These are phyloP conservation scores for Fusarium metavorans DNA, from an alignment of 2,329 filamentous ascomycete species.

Conservation along the genomic window DNA sequence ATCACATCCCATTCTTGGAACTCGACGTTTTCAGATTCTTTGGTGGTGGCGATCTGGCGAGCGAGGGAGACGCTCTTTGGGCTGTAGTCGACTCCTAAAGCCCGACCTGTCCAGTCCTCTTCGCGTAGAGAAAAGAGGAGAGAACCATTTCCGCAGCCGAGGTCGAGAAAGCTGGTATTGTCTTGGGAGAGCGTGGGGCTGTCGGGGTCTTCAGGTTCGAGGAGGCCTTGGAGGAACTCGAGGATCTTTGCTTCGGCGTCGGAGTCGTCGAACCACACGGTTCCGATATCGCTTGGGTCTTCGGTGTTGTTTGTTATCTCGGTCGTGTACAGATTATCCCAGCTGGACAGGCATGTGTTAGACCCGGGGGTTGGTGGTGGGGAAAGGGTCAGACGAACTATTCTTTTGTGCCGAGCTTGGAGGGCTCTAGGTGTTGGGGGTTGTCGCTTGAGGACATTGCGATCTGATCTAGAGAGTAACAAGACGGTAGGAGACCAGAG, in stretches of 20 bases:
- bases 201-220: conserved; percentile 42
- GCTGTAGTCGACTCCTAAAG: conserved; percentile 93
- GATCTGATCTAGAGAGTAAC: neutral
- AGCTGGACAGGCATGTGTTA: conserved; percentile 61
- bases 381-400: conserved; percentile 71
- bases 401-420: conserved; percentile 85
- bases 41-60: conserved; percentile 65
- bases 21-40: conserved; percentile 47
- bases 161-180: conserved; percentile 78
- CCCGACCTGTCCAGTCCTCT: conserved; percentile 70
- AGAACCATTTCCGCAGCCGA: conserved; percentile 95
- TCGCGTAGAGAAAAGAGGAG: conserved; percentile 85
- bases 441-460: conserved; percentile 45
- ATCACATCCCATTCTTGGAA: conserved; percentile 75
- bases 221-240: conserved; percentile 67
- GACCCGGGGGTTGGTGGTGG: conserved; percentile 5
- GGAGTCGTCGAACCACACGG: conserved; percentile 96
- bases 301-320: conserved; percentile 78
- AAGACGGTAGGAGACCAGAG: neutral
- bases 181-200: conserved; percentile 39
- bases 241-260: conserved; percentile 87
- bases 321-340: conserved; percentile 79
- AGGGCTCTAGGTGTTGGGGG: conserved; percentile 81
- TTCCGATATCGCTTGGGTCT: conserved; percentile 84
- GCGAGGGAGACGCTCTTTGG: conserved; percentile 80